Base-by-base conservation (phyloP, 352 stramenopile species). In the Peronospora belbahrii region DNA sequence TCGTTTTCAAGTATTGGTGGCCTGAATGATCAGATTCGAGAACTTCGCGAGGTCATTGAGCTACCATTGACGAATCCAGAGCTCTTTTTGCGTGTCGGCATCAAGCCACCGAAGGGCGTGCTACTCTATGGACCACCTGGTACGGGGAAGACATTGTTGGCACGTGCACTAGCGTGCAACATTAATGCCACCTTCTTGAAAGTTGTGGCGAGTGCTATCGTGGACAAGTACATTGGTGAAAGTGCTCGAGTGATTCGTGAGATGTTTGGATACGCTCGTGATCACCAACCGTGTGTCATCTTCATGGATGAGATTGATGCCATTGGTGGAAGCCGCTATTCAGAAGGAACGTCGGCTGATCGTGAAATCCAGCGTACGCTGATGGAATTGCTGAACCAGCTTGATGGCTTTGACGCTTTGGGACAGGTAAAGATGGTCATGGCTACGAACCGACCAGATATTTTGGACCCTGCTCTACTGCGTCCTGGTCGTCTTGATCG, bases 261-360 rank as follows among this genome's bases (percentile, higher is more conserved):
- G 75, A 99, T 99, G 96, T 99, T 99, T 53, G 84, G 95, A 73
- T 85, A 97, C 70, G 79, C 91, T 10, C 83, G 88, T 37, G 94
- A 99, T 66, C 96, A 99, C 66, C 88, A 98, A 77, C 96, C 97
- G 30, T 99, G 95, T 55, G 96, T 99, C 47, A 99, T 99, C 68
- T 99, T 99, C 62, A 99, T 99, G 94, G 97, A 99, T 70, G 97
- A 99, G 62, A 98, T 99, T 67, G 97, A 99, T 78, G 96, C 96
- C 18, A 99, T 99, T 61, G 96, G 96, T 61, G 96, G 96, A 53
- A 97, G 84, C 38, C 92, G 97, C 27, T 98, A 98, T 64, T 97
- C 85, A 33, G 95, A 99, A 65, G 96, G 96, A 46, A 98, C 94
- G 23, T 97, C 83, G 19, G 88, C 85, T 2, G 88, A 96, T 65